Evolutionary conservation across 2,329 filamentous ascomycete species (phyloP).

Genomic region (Periconia macrospinosa): DNA sequence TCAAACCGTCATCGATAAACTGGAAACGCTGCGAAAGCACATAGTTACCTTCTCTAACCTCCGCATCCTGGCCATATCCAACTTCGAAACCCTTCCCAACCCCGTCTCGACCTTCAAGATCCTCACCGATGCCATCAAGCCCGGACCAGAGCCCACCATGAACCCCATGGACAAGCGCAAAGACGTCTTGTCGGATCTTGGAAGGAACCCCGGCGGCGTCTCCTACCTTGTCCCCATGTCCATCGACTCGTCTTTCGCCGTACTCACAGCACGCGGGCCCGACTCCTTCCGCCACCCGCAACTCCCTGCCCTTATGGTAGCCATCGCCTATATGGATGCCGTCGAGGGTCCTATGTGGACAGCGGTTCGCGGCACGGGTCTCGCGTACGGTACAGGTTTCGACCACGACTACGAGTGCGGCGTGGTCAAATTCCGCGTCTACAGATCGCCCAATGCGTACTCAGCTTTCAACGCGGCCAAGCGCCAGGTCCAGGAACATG

Average conservation of each 20-base stretch:
- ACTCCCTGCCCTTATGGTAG: slow-evolving; percentile 83
- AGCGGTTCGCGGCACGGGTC: slow-evolving; percentile 86
- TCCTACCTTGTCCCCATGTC: slow-evolving; percentile 86
- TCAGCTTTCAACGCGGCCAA: slow-evolving; percentile 81
- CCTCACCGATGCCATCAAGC: slow-evolving; percentile 54
- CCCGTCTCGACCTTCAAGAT: slow-evolving; percentile 80
- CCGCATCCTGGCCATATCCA: slow-evolving; percentile 79
- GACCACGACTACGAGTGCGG: slow-evolving; percentile 76
- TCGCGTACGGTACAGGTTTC: slow-evolving; percentile 88
- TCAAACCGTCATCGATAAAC: slow-evolving; percentile 71
- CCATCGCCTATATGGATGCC: slow-evolving; percentile 86
- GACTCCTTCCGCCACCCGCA: slow-evolving; percentile 74
- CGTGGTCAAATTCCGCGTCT: slow-evolving; percentile 80
- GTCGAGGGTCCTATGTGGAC: slow-evolving; percentile 95
- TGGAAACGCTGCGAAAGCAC: slow-evolving; percentile 73
- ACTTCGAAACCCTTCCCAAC: slow-evolving; percentile 71
- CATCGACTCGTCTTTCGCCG: slow-evolving; percentile 87
- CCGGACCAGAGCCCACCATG: slow-evolving; percentile 57
- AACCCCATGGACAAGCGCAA: slow-evolving; percentile 71
- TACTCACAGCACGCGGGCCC: slow-evolving; percentile 74
- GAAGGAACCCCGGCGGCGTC: slow-evolving; percentile 72
- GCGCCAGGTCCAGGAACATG: slow-evolving; percentile 73
- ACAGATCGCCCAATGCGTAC: slow-evolving; percentile 84
- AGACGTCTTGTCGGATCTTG: slow-evolving; percentile 74
- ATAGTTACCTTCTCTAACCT: slow-evolving; percentile 86